Evolutionary conservation across 148 eudicot genomes (phyloP).

Genomic region (Euryodendron excelsum): DNA sequence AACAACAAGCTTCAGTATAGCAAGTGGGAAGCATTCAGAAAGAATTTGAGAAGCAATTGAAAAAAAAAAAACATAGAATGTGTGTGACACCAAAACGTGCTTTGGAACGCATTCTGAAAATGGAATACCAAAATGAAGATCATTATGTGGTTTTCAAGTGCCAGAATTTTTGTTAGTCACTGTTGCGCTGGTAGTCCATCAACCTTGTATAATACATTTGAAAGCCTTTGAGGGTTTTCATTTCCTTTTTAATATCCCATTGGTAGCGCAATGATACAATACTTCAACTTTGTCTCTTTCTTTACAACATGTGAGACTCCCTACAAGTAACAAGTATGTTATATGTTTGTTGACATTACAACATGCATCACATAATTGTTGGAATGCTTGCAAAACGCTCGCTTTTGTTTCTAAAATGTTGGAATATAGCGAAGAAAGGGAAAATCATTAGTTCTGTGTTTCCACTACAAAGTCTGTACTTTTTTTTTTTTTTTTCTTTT

Average conservation of each 20-base stretch:
- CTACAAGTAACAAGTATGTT: no score
- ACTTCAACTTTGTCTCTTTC: not conserved
- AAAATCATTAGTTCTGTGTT: no score
- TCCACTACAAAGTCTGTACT: not conserved
- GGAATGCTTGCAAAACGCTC: no score
- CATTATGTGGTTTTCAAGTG: not conserved
- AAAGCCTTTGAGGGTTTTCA: not conserved
- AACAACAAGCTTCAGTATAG: not conserved
- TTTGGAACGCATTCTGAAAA: not conserved
- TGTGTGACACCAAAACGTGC: no score
- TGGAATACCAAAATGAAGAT: not conserved
- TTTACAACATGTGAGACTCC: no score
- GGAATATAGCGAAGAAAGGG: no score
- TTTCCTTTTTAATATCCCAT: not conserved
- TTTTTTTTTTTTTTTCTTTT: not conserved
- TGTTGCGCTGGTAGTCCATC: not conserved
- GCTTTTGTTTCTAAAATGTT: no score
- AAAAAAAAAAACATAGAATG: constrained; percentile 10
- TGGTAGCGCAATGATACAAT: not conserved
- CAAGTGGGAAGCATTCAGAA: no score
- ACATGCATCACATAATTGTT: no score
- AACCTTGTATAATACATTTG: not conserved
- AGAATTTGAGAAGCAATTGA: no score
- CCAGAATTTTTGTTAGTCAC: not conserved
- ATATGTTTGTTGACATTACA: no score